Percentiles rank a stretch among this genome's conserved stretches.
Evolutionary conservation across 176 grass and related monocot species (phyloP).

Genomic region (Thinopyrum elongatum): DNA sequence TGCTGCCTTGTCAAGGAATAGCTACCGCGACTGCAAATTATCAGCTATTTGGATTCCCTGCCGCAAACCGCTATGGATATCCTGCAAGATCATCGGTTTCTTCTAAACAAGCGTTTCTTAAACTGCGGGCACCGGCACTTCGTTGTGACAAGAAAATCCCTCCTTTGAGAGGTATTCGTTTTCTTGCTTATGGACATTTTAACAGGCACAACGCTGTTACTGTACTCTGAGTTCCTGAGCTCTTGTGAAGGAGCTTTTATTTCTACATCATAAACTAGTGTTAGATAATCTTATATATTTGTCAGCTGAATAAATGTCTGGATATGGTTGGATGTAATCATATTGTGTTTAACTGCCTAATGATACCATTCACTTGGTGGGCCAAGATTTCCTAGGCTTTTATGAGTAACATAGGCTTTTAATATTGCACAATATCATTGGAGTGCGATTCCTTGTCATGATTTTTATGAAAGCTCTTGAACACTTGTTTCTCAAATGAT

Average conservation of each 20-base stretch:
- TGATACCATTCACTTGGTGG: neutral
- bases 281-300: neutral
- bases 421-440: neutral
- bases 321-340: neutral
- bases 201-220: neutral
- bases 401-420: neutral
- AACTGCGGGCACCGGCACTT: slow-evolving; percentile 20
- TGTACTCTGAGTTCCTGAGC: neutral
- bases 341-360: neutral
- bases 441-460: neutral
- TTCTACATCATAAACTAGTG: neutral
- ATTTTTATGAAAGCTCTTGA: neutral
- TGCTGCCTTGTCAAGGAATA: slow-evolving; percentile 15
- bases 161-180: slow-evolving; percentile 34
- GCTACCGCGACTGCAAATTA: slow-evolving; percentile 31
- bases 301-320: neutral
- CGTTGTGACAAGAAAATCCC: slow-evolving; percentile 1
- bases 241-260: neutral
- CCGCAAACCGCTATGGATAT: neutral
- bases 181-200: neutral
- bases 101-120: slow-evolving; percentile 21
- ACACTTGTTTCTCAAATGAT: neutral
- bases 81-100: neutral
- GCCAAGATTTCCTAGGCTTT: neutral
- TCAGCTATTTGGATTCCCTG: slow-evolving; percentile 12